These are phyloP conservation scores for Corchorus olitorius DNA, from an alignment of 345 rosid genomes.

Conservation along the genomic window DNA sequence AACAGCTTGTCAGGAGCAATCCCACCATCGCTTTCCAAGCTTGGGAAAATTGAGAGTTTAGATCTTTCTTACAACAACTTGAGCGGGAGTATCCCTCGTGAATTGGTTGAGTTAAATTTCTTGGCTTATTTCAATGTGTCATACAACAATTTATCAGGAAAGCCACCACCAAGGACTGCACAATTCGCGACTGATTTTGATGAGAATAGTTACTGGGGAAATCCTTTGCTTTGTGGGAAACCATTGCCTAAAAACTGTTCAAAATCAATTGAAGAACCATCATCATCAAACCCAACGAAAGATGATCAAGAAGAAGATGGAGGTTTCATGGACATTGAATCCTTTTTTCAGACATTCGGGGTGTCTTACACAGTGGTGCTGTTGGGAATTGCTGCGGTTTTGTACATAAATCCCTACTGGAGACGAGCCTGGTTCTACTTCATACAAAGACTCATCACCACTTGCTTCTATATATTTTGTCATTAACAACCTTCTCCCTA, in stretches of 20 bases:
- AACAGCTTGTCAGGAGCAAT: slow-evolving; percentile 33
- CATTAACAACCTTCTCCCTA: neutral
- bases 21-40: slow-evolving; percentile 35
- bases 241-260: slow-evolving; percentile 13
- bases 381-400: neutral
- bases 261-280: neutral
- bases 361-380: neutral
- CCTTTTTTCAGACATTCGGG: neutral
- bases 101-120: slow-evolving; percentile 16
- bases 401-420: slow-evolving; percentile 17
- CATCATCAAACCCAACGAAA: no score
- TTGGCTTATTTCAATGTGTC: slow-evolving; percentile 35
- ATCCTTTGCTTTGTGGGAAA: slow-evolving; percentile 32
- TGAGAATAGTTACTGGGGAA: slow-evolving; percentile 25
- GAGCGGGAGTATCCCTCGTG: slow-evolving; percentile 27
- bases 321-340: neutral
- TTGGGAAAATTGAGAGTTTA: slow-evolving; percentile 33
- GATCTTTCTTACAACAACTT: slow-evolving; percentile 38
- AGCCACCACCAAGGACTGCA: slow-evolving; percentile 8
- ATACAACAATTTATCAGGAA: slow-evolving; percentile 40
- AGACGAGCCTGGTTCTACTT: slow-evolving; percentile 2
- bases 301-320: neutral
- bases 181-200: slow-evolving; percentile 22
- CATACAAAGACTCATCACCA: neutral
- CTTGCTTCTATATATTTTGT: slow-evolving; percentile 7